Evolutionary conservation across 2,329 filamentous ascomycete species (phyloP).

Genomic region (Chaetomium globosum): DNA sequence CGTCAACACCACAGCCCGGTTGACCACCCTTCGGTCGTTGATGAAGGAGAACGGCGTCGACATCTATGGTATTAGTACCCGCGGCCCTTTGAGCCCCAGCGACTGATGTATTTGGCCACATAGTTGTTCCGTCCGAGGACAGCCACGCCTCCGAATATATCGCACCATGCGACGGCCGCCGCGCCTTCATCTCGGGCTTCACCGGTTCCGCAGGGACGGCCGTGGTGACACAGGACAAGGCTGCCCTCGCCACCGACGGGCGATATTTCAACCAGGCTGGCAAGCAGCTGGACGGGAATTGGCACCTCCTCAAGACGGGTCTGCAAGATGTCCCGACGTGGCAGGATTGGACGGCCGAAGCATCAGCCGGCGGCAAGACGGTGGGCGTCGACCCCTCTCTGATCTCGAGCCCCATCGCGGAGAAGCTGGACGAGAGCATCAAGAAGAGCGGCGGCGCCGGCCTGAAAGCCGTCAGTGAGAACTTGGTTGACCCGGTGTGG

Average conservation of each 20-base stretch:
- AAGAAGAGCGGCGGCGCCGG: constrained; percentile 81
- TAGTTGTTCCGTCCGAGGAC: constrained; percentile 95
- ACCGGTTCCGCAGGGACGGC: constrained; percentile 93
- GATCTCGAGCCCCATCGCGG: constrained; percentile 65
- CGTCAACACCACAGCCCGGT: constrained; percentile 75
- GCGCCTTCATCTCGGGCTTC: constrained; percentile 91
- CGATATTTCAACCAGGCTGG: constrained; percentile 97
- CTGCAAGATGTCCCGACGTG: constrained; percentile 93
- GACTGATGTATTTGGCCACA: constrained; percentile 42
- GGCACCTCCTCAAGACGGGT: constrained; percentile 89
- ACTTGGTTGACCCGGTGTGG: constrained; percentile 93
- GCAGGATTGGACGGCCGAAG: constrained; percentile 92
- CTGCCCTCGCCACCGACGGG: constrained; percentile 89
- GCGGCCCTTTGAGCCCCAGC: constrained; percentile 4
- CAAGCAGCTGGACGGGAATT: constrained; percentile 88
- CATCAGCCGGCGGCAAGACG: constrained; percentile 80
- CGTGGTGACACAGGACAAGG: constrained; percentile 81
- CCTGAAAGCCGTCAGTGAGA: constrained; percentile 73
- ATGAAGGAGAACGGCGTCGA: constrained; percentile 89
- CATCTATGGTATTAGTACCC: constrained; percentile 72
- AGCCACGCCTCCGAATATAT: constrained; percentile 98
- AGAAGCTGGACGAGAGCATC: constrained; percentile 81
- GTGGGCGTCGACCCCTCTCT: constrained; percentile 91
- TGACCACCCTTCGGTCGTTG: constrained; percentile 74
- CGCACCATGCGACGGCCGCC: constrained; percentile 87